Conservation (phyloP, 108 stramenopile genomes). For the Fragilariopsis cylindrus region DNA sequence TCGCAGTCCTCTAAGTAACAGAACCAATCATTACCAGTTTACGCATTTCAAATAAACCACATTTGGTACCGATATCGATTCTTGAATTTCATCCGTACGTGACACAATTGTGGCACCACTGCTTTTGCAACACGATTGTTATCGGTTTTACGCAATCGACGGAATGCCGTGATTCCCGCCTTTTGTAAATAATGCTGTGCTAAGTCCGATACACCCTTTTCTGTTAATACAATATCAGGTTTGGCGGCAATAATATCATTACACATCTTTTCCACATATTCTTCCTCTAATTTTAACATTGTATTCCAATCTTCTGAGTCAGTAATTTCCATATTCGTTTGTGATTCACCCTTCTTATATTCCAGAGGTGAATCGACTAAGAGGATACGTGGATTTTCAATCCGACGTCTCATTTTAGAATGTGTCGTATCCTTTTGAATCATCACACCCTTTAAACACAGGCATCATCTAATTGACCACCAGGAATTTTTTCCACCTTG, state of each 20-base stretch:
- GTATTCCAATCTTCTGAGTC: slow-evolving; percentile 99
- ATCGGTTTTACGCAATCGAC: slow-evolving; percentile 98
- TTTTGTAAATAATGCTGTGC: slow-evolving; percentile 99
- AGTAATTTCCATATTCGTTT: slow-evolving; percentile 98
- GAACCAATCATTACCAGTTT: slow-evolving; percentile 98
- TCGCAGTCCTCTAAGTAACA: slow-evolving; percentile 97
- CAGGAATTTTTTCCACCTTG: slow-evolving; percentile 99
- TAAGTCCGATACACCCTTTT: slow-evolving; percentile 99
- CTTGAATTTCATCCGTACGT: slow-evolving; percentile 98
- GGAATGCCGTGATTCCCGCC: slow-evolving; percentile 97
- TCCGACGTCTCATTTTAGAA: slow-evolving; percentile 97
- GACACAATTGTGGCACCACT: slow-evolving; percentile 97
- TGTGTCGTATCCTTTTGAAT: slow-evolving; percentile 99
- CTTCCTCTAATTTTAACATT: slow-evolving; percentile 98
- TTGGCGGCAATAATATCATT: slow-evolving; percentile 97
- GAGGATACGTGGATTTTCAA: slow-evolving; percentile 98
- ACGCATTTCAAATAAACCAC: slow-evolving; percentile 99
- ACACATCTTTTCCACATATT: slow-evolving; percentile 99
- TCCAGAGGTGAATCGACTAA: slow-evolving; percentile 98
- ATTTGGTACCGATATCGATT: slow-evolving; percentile 96
- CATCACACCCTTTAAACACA: slow-evolving; percentile 97
- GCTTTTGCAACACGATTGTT: slow-evolving; percentile 99
- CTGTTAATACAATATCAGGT: slow-evolving; percentile 99
- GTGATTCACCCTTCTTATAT: slow-evolving; percentile 99
- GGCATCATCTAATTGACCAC: slow-evolving; percentile 95